phyloP scores from a whole-genome alignment of 768 basidiomycete genomes.

The Auriculariales sp. region DNA sequence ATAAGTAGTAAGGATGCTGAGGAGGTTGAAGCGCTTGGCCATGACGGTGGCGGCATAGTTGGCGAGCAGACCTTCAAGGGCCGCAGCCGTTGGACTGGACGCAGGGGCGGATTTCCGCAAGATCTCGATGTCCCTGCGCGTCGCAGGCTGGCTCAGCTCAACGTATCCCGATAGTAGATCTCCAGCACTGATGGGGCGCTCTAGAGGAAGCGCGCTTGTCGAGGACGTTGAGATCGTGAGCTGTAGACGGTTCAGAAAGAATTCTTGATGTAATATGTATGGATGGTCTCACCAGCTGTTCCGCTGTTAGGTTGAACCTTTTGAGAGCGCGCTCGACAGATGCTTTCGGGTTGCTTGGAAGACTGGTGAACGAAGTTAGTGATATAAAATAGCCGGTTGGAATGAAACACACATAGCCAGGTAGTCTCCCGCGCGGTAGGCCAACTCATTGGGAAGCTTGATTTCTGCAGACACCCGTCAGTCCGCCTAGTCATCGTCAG shows the following conservation, averaged over 20 bases:
- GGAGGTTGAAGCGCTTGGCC: slow-evolving; percentile 22
- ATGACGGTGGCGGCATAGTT: slow-evolving; percentile 21
- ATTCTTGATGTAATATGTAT: background rate
- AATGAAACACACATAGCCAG: slow-evolving; percentile 24
- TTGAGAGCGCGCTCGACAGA: slow-evolving; percentile 25
- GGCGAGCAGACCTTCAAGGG: slow-evolving; percentile 17
- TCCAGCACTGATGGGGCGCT: slow-evolving; percentile 21
- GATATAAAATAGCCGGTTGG: background rate
- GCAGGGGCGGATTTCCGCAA: slow-evolving; percentile 13
- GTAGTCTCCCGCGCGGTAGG: slow-evolving; percentile 32
- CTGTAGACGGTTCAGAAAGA: slow-evolving; percentile 9
- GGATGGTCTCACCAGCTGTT: slow-evolving; percentile 20
- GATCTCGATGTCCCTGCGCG: slow-evolving; percentile 24
- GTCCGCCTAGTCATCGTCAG: background rate
- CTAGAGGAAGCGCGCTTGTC: slow-evolving; percentile 26
- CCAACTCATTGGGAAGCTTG: slow-evolving; percentile 23
- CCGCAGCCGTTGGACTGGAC: slow-evolving; percentile 11
- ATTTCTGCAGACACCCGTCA: slow-evolving; percentile 17
- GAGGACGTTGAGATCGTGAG: slow-evolving; percentile 22
- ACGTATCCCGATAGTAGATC: slow-evolving; percentile 30
- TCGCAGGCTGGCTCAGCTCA: slow-evolving; percentile 33
- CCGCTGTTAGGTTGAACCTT: slow-evolving; percentile 22
- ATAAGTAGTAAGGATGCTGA: slow-evolving; percentile 27
- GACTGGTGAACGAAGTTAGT: slow-evolving; percentile 9
- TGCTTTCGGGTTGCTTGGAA: slow-evolving; percentile 26